phyloP scores from a whole-genome alignment of 139 green algal species.

The Tetradesmus lagerheimii region DNA sequence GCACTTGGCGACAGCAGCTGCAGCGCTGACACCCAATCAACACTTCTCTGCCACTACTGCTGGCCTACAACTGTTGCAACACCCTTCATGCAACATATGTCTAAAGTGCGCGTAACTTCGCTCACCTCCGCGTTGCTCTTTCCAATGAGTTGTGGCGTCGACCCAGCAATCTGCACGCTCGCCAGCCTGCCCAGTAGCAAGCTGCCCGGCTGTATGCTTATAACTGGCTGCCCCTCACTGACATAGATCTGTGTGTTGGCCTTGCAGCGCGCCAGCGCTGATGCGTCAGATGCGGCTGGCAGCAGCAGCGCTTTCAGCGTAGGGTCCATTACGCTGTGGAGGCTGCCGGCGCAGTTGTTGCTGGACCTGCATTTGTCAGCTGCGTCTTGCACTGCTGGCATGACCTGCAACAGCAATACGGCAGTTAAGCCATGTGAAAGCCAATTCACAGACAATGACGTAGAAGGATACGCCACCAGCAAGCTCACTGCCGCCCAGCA shows the following conservation, averaged over 20 bases:
- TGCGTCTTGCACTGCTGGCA: background rate
- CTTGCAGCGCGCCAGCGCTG: background rate
- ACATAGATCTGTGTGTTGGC: constrained; percentile 16
- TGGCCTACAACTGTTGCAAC: too few relatives aligned
- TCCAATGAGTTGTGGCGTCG: background rate
- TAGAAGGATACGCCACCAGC: too few relatives aligned
- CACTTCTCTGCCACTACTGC: too few relatives aligned
- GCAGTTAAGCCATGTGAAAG: background rate
- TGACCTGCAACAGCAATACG: background rate
- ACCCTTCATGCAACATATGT: too few relatives aligned
- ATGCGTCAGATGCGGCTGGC: background rate
- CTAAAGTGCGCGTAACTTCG: too few relatives aligned
- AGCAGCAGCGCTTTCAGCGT: background rate
- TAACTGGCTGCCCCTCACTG: background rate
- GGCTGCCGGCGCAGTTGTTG: background rate
- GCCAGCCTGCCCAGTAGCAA: background rate
- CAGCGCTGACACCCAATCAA: too few relatives aligned
- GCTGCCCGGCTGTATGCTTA: background rate
- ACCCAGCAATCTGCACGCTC: background rate
- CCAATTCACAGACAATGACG: background rate
- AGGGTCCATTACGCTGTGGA: background rate
- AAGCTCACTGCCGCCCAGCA: background rate
- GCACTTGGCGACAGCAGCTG: too few relatives aligned
- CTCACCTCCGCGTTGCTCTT: background rate
- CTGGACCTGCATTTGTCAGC: background rate